Conservation (phyloP, 78 protist species). For the Polysphondylium violaceum region DNA sequence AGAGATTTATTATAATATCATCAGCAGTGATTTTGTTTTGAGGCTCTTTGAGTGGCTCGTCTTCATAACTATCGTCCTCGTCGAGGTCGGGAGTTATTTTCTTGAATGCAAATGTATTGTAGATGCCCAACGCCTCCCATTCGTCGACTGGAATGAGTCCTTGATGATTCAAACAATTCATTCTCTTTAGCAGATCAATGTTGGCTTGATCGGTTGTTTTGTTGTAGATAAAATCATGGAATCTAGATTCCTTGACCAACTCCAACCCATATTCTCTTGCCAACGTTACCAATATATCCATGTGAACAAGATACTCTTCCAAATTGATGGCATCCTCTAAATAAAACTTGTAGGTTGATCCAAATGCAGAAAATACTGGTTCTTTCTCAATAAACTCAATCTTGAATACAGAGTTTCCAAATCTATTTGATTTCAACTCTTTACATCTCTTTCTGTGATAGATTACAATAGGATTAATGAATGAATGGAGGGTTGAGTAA, state of each 20-base stretch:
- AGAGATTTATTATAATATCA: too few species aligned
- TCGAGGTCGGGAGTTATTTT: too few species aligned
- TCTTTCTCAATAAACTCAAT: conserved; percentile 59
- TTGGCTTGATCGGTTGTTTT: neutral
- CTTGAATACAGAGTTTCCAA: conserved; percentile 63
- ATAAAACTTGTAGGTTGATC: conserved; percentile 69
- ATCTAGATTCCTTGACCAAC: conserved; percentile 38
- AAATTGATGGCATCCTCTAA: conserved; percentile 73
- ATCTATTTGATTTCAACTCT: conserved; percentile 13
- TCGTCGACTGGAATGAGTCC: conserved; percentile 53
- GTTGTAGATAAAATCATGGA: conserved; percentile 40
- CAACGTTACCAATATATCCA: conserved; percentile 35
- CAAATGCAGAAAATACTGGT: conserved; percentile 56
- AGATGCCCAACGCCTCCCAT: conserved; percentile 77
- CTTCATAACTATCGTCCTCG: too few species aligned
- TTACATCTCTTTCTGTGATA: conserved; percentile 55
- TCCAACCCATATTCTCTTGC: conserved; percentile 67
- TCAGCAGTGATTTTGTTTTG: too few species aligned
- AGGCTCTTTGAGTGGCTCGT: too few species aligned
- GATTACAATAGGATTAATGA: neutral
- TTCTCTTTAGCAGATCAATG: conserved; percentile 10
- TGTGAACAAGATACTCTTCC: conserved; percentile 72
- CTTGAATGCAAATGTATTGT: conserved; percentile 49
- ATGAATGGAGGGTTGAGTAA: neutral
- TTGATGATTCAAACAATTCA: conserved; percentile 37